Conservation (phyloP, 306 rosid species). For the Cucurbita moschata region DNA sequence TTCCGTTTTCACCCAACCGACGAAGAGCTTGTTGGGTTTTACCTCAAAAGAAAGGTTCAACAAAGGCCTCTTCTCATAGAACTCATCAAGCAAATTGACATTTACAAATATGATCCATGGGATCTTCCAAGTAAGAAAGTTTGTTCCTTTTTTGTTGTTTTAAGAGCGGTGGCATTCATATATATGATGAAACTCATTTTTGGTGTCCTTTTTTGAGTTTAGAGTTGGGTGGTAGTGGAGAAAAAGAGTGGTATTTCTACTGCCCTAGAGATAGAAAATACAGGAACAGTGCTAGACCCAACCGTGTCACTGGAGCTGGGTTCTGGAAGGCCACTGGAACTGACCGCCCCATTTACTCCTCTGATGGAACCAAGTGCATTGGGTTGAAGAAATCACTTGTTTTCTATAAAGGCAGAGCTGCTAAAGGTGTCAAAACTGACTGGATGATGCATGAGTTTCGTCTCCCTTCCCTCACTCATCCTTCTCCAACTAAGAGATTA, state of each 20-base stretch:
- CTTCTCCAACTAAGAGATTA: slow-evolving; percentile 11
- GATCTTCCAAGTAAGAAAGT: slow-evolving; percentile 83
- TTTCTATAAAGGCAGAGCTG: slow-evolving; percentile 87
- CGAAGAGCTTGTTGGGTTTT: slow-evolving; percentile 95
- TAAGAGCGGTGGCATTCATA: too few relatives aligned
- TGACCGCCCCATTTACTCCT: slow-evolving; percentile 76
- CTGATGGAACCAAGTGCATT: slow-evolving; percentile 72
- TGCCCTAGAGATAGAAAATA: slow-evolving; percentile 93
- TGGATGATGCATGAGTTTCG: slow-evolving; percentile 99
- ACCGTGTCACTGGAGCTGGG: slow-evolving; percentile 92
- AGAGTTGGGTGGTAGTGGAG: slow-evolving; percentile 77
- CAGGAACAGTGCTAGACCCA: slow-evolving; percentile 90
- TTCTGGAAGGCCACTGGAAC: slow-evolving; percentile 98
- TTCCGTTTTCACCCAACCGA: slow-evolving; percentile 97
- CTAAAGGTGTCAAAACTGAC: slow-evolving; percentile 84
- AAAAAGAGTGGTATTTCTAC: slow-evolving; percentile 94
- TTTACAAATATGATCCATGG: slow-evolving; percentile 93
- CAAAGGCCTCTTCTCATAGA: slow-evolving; percentile 77
- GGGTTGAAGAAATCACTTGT: slow-evolving; percentile 89
- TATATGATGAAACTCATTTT: too few relatives aligned
- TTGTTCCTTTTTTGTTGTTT: neutral
- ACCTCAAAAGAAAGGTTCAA: slow-evolving; percentile 79
- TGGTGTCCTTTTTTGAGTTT: too few relatives aligned
- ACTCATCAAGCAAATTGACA: slow-evolving; percentile 89
- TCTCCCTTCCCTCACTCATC: slow-evolving; percentile 53